Conservation (phyloP, 192 early-diverging fungal species). For the Pecoramyces ruminantium region DNA sequence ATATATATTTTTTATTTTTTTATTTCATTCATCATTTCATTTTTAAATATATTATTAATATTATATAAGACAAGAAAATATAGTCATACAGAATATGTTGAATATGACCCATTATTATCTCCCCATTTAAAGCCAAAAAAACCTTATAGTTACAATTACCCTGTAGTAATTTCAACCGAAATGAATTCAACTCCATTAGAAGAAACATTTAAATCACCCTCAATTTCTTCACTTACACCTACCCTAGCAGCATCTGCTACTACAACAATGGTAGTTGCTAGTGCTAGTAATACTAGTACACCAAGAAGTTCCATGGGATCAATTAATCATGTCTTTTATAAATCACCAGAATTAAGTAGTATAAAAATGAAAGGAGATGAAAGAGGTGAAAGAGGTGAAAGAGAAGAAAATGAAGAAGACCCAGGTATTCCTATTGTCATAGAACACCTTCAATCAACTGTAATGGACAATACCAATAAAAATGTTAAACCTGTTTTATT, state of each 20-base stretch:
- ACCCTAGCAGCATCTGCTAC: background rate
- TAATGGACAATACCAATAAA: background rate
- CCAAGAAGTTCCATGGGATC: too few species aligned
- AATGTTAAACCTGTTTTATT: background rate
- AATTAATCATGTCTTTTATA: too few species aligned
- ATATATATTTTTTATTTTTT: too few species aligned
- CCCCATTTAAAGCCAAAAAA: background rate
- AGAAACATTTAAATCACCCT: background rate
- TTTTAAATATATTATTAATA: background rate
- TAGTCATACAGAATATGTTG: background rate
- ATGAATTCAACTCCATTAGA: background rate
- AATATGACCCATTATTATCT: background rate
- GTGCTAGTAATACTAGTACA: background rate
- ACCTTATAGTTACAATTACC: background rate
- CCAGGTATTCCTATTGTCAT: background rate
- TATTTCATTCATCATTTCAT: too few species aligned
- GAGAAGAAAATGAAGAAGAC: background rate
- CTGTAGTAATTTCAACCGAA: background rate
- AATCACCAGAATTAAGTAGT: too few species aligned
- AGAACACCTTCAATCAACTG: background rate
- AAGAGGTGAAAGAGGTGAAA: too few species aligned
- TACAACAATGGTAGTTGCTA: background rate
- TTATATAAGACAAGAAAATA: background rate
- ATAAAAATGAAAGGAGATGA: too few species aligned
- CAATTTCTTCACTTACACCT: background rate